phyloP scores from a whole-genome alignment of 768 basidiomycete genomes.

The Udeniomyces megalosporus region DNA sequence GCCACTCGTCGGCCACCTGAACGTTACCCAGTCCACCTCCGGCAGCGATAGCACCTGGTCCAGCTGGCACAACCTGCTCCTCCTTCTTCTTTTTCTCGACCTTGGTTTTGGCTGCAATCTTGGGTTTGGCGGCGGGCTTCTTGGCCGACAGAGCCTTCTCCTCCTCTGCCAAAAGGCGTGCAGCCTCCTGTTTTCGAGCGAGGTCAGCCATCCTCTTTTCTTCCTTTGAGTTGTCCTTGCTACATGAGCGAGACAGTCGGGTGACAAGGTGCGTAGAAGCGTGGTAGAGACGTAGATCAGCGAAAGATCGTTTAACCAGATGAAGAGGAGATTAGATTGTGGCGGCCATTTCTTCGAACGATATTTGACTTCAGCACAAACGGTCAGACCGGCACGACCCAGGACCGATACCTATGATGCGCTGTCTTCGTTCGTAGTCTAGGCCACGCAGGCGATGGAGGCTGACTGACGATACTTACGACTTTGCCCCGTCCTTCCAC shows the following conservation, averaged over 20 bases:
- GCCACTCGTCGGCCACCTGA: constrained; percentile 19
- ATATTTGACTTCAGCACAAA: too few species aligned
- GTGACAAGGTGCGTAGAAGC: background rate
- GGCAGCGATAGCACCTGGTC: constrained; percentile 66
- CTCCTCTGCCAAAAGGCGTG: constrained; percentile 13
- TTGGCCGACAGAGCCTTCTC: background rate
- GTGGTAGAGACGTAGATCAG: background rate
- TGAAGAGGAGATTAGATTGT: background rate
- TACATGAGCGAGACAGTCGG: background rate
- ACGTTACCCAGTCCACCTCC: constrained; percentile 38
- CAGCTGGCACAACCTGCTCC: constrained; percentile 47
- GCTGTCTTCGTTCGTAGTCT: too few species aligned
- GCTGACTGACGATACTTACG: too few species aligned
- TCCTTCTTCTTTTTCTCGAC: constrained; percentile 14
- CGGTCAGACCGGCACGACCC: too few species aligned
- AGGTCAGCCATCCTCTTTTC: constrained; percentile 15
- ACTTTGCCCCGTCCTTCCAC: constrained; percentile 14
- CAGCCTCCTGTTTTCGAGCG: constrained; percentile 11
- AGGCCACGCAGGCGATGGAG: too few species aligned
- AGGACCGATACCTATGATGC: too few species aligned
- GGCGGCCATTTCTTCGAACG: background rate
- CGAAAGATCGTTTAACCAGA: background rate
- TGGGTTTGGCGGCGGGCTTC: background rate
- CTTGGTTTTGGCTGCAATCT: background rate
- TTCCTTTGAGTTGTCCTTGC: constrained; percentile 16